Base-by-base conservation (phyloP, 192 early-diverging fungal genomes). In the Irineochytrium annulatum region DNA sequence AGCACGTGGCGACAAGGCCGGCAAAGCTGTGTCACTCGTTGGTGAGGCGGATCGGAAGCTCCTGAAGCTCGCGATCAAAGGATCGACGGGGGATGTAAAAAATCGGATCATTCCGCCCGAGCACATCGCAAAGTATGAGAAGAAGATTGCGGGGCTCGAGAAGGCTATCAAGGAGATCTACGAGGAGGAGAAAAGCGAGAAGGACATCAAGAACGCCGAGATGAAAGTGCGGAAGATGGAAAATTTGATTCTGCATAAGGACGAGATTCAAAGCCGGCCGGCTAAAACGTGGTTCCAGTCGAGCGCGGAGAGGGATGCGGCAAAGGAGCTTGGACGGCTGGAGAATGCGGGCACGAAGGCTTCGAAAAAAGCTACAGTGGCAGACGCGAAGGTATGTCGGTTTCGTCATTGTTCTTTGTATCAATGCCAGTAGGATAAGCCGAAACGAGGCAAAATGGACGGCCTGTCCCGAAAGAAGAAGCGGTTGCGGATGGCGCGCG, bases 241-340 rank as follows among this genome's bases (percentile, higher is more conserved):
- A 43, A 99, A 99, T 67, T 71, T 96, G 63, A 59, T 96, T 29
- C 70, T 80, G 56, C 87, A 93, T 70, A 79, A 84, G 60, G 77
- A 86, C 26, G 97, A 99, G 66, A 97, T 99, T 65, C 81, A 85
- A 72, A 73, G 75, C 62, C 80, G 93, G 35, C 97, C 97, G 26
- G 88, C 86, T 31, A 83, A 87, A 77, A 94, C 89, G 4, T 99
- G 95, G 95, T 98, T 99, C 84, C 90, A 94, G 70, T 75, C 85
- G 5, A 74, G 84, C 24, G 79, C 82, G 53, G 88, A 93, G 43
- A 91, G 89, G 65, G 78, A 81, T 39, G 62, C 70, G 4, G 71
- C 87, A 3, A 87, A 89, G 63, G 71, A 73, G 28, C 63, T 74
- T 41, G 52, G 67, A 28, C 41, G 39, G 27, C 62, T 46, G 49